Percentiles rank a stretch among this genome's conserved stretches.
These are phyloP conservation scores for Balamuthia mandrillaris DNA, from an alignment of 208 protist species.

Conservation along the genomic window DNA sequence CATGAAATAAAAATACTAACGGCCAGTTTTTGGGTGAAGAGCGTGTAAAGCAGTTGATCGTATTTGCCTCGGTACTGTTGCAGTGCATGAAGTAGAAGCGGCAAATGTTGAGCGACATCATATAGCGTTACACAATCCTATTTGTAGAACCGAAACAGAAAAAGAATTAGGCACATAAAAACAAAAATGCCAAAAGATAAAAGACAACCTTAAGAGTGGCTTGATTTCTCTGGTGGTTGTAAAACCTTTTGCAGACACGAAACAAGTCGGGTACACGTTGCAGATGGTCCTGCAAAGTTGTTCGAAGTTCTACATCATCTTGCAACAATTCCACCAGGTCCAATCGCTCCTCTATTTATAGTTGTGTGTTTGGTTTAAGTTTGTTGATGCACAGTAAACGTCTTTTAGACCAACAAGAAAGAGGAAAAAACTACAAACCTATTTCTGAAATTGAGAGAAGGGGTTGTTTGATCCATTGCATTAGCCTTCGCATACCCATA, in stretches of 20 bases:
- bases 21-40: neutral
- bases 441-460: constrained; percentile 86
- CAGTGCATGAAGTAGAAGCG: constrained; percentile 28
- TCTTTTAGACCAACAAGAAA: too few relatives aligned
- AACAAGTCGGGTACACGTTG: constrained; percentile 88
- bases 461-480: constrained; percentile 95
- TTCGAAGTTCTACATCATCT: constrained; percentile 79
- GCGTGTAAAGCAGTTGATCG: neutral
- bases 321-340: constrained; percentile 89
- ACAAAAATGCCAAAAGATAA: neutral
- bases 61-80: constrained; percentile 7
- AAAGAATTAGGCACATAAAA: neutral
- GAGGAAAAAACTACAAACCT: constrained; percentile 35
- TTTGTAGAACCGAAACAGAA: neutral
- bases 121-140: constrained; percentile 61
- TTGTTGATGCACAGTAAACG: too few relatives aligned
- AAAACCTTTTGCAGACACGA: constrained; percentile 84
- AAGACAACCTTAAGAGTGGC: constrained; percentile 36
- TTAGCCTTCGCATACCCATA: constrained; percentile 91
- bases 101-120: constrained; percentile 31
- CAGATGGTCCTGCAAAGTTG: constrained; percentile 78
- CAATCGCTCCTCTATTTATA: constrained; percentile 74
- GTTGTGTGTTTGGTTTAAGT: too few relatives aligned
- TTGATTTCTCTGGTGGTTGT: constrained; percentile 57
- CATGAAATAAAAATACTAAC: neutral